These are phyloP conservation scores for Penicillium cinerascens DNA, from an alignment of 495 filamentous ascomycete species.

Conservation along the genomic window DNA sequence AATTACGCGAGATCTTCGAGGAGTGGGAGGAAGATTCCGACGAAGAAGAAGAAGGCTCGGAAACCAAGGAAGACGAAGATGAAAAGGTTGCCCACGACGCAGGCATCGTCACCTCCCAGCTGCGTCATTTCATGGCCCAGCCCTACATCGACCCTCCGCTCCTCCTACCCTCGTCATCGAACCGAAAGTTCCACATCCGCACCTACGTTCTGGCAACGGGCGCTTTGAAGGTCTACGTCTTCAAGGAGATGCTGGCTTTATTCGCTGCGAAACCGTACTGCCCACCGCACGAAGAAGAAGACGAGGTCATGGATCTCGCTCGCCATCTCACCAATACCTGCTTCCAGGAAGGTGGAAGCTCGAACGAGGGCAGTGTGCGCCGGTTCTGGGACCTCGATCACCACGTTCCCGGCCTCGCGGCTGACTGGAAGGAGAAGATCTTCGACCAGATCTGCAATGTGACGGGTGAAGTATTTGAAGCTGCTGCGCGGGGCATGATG, in stretches of 20 bases:
- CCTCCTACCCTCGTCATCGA: slow-evolving; percentile 59
- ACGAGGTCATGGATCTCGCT: slow-evolving; percentile 53
- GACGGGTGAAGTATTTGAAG: slow-evolving; percentile 76
- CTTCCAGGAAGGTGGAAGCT: slow-evolving; percentile 61
- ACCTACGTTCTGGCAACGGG: slow-evolving; percentile 84
- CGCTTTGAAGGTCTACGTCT: slow-evolving; percentile 77
- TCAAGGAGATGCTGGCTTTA: slow-evolving; percentile 84
- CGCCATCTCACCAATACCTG: slow-evolving; percentile 92
- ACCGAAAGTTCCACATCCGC: slow-evolving; percentile 90
- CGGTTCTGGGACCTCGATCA: slow-evolving; percentile 66
- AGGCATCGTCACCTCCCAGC: slow-evolving; percentile 77
- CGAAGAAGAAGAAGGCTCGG: slow-evolving; percentile 33
- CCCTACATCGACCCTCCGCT: slow-evolving; percentile 93
- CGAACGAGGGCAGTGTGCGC: slow-evolving; percentile 57
- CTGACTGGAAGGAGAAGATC: slow-evolving; percentile 55
- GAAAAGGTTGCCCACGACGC: slow-evolving; percentile 25
- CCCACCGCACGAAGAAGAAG: slow-evolving; percentile 40
- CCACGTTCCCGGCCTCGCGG: slow-evolving; percentile 30
- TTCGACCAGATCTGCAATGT: slow-evolving; percentile 69
- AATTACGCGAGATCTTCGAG: slow-evolving; percentile 81
- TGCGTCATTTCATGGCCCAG: slow-evolving; percentile 93
- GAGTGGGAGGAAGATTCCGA: slow-evolving; percentile 70
- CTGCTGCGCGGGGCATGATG: slow-evolving; percentile 75
- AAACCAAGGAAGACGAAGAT: slow-evolving; percentile 32
- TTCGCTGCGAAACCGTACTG: slow-evolving; percentile 74